Conservation (phyloP, 2,329 filamentous ascomycete genomes). For the Neofusicoccum sp. region DNA sequence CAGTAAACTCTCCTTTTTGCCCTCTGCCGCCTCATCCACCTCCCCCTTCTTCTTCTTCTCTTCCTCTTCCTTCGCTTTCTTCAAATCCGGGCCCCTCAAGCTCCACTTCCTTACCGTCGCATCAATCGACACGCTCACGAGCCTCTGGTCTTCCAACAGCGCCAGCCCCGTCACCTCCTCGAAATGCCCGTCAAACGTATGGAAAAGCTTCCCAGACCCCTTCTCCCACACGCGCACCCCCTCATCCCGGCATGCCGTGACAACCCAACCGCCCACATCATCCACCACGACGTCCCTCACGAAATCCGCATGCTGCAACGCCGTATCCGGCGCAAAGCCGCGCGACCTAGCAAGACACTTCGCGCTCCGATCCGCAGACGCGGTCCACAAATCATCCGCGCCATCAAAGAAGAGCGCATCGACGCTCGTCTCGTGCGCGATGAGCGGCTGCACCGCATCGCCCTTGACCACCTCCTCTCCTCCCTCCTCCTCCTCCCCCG, state of each 20-base stretch:
- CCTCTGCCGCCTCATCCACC: conserved; percentile 45
- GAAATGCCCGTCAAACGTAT: conserved; percentile 78
- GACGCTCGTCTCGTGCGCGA: conserved; percentile 86
- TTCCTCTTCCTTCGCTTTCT: conserved; percentile 52
- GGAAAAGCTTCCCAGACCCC: conserved; percentile 68
- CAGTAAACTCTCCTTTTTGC: conserved; percentile 56
- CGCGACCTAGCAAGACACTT: conserved; percentile 72
- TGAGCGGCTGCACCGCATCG: conserved; percentile 55
- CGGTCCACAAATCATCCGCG: conserved; percentile 81
- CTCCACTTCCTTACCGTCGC: conserved; percentile 84
- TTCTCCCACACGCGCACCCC: conserved; percentile 86
- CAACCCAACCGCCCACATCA: conserved; percentile 69
- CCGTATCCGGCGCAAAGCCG: conserved; percentile 69
- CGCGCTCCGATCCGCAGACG: conserved; percentile 83
- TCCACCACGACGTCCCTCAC: conserved; percentile 76
- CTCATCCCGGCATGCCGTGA: conserved; percentile 89
- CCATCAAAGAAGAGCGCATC: conserved; percentile 75
- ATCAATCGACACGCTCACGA: conserved; percentile 82
- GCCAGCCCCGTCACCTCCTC: conserved; percentile 86
- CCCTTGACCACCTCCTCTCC: conserved; percentile 23
- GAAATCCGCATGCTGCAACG: conserved; percentile 80
- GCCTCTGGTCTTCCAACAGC: conserved; percentile 54
- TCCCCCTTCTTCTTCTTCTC: conserved; percentile 50
- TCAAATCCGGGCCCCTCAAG: conserved; percentile 61
- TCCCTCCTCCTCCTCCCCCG: conserved; percentile 27